These are phyloP conservation scores for Ceratocystiopsis brevicomis DNA, from an alignment of 2,329 filamentous ascomycete genomes.

Conservation along the genomic window DNA sequence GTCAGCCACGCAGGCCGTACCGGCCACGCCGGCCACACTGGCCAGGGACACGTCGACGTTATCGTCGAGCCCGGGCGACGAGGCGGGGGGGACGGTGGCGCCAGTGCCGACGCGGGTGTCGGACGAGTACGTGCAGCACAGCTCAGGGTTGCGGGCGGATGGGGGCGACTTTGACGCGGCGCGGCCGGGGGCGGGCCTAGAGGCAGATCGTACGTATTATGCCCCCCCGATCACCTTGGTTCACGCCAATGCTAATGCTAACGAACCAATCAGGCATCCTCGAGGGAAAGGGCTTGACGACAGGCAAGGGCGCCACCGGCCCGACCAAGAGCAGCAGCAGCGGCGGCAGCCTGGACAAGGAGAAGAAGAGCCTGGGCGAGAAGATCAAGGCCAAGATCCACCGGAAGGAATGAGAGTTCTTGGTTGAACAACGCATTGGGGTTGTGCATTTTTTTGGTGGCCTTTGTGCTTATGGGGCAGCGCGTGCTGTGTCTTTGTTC, in stretches of 20 bases:
- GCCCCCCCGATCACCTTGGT: background rate
- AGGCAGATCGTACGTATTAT: constrained; percentile 41
- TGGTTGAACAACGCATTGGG: constrained; percentile 2
- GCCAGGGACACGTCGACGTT: background rate
- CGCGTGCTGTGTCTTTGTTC: too few species aligned
- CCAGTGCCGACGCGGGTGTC: too few species aligned
- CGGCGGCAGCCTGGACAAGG: constrained; percentile 8
- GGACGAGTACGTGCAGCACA: constrained; percentile 38
- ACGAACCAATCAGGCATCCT: constrained; percentile 9
- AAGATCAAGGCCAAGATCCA: constrained; percentile 56
- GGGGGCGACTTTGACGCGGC: constrained; percentile 49
- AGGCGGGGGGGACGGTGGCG: constrained; percentile 21
- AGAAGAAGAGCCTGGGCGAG: constrained; percentile 30
- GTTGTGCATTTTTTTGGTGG: too few species aligned
- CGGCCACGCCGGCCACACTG: background rate
- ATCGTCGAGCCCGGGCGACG: constrained; percentile 18
- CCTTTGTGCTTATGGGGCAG: too few species aligned
- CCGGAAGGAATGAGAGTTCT: background rate
- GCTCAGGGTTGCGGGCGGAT: constrained; percentile 39
- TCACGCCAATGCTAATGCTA: too few species aligned
- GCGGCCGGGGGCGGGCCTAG: constrained; percentile 42
- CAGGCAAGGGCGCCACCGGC: background rate
- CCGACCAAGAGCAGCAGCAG: constrained; percentile 9
- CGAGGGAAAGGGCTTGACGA: constrained; percentile 32
- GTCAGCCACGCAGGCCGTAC: too few species aligned